These are phyloP conservation scores for Sordariomycetes sp. DNA, from an alignment of 2,329 filamentous ascomycete genomes.

Conservation along the genomic window DNA sequence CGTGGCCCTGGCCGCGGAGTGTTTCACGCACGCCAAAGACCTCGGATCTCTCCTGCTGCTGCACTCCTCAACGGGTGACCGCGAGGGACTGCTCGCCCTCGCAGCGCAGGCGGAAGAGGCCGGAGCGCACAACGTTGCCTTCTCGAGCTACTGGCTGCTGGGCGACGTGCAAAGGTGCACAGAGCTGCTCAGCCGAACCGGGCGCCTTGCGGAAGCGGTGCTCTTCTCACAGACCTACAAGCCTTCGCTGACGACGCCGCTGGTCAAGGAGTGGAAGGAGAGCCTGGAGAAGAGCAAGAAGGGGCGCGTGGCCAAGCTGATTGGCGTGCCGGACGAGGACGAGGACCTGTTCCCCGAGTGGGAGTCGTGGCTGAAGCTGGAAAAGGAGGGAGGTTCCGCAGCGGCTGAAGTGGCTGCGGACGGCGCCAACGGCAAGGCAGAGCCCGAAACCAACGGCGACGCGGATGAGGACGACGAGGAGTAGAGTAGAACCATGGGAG, in stretches of 20 bases:
- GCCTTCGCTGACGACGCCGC: conserved; percentile 60
- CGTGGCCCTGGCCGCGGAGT: conserved; percentile 79
- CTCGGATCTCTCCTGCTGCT: conserved; percentile 81
- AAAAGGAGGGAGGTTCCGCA: conserved; percentile 55
- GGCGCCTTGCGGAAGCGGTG: conserved; percentile 74
- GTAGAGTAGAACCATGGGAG: background rate
- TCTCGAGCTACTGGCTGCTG: conserved; percentile 81
- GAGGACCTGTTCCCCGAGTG: conserved; percentile 93
- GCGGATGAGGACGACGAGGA: conserved; percentile 2
- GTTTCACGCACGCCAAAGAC: conserved; percentile 85
- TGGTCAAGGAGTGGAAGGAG: conserved; percentile 75
- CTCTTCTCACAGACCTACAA: conserved; percentile 95
- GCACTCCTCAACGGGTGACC: conserved; percentile 77
- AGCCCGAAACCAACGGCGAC: conserved; percentile 5
- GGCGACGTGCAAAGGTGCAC: conserved; percentile 77
- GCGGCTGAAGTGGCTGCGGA: background rate
- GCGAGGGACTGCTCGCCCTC: conserved; percentile 62
- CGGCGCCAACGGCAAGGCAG: conserved; percentile 15
- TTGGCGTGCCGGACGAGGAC: conserved; percentile 74
- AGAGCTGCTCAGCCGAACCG: conserved; percentile 69
- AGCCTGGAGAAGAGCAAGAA: conserved; percentile 78
- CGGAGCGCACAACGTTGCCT: conserved; percentile 85
- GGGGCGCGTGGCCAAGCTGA: conserved; percentile 70
- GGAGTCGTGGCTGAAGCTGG: conserved; percentile 80
- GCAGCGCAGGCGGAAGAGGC: conserved; percentile 66